Base-by-base conservation (phyloP, 2,329 filamentous ascomycete genomes). In the Ceratocystis ficicola region DNA sequence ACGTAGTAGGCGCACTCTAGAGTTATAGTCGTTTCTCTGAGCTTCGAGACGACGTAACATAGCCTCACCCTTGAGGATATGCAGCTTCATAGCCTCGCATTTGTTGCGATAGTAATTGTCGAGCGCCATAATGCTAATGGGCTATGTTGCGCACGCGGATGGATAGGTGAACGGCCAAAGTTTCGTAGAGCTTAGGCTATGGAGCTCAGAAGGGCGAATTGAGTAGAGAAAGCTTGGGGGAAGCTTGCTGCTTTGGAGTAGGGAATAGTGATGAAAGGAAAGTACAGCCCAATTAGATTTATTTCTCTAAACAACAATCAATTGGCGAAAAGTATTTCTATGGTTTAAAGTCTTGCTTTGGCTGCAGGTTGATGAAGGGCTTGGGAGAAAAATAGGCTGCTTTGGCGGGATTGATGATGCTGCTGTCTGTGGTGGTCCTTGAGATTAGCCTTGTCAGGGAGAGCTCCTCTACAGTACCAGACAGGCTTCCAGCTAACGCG, bases 101-200 rank as follows among this genome's bases (percentile, higher is more conserved):
- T 99, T 99, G 83, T 97, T 97, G 80, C 94, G 90, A 78, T 95
- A 99, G 81, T 96, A 99, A 78, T 89, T 95, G 78, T 97, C 94
- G 79, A 99, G 89, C 84, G 93, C 92, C 94, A 99, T 99, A 76
- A 75, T 86, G 63, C 55, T 25, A 20, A 55, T 20, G 12, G 55
- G 52, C 20, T 30, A 30, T 8, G 25, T 8, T 60, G 25, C 22
- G 50, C 10, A 59, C 25, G 20, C 20, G 20, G 32, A 41, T 41
- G 10, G 55, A 36, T 28, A 6, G 7, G 55, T 59, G 17, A n/a
- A 10, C 28, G 32, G 28, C 55, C n/a, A 30, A 30, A 36, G 17
- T 7, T 32, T 32, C 28, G 55, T 32, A 32, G 55, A 32, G 55
- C 55, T 59, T n/a, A 8, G 28, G 10, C 32, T 36, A 20, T 20